Base-by-base conservation (phyloP, 2,329 filamentous ascomycete species). In the Colletotrichum camelliae region DNA sequence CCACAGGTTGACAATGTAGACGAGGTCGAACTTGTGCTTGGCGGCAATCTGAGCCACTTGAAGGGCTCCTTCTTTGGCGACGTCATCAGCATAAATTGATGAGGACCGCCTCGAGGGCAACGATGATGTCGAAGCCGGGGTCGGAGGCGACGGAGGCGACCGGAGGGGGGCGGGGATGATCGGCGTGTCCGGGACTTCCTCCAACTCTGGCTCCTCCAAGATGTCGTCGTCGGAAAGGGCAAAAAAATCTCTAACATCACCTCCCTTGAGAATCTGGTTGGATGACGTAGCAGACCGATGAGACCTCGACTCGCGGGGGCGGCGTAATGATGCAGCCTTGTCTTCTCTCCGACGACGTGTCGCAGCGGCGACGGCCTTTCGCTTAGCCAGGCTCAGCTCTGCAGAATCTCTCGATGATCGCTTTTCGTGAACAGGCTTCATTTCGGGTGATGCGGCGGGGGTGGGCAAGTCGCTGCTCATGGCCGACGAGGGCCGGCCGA, bases 1-100 rank as follows among this genome's bases (percentile, higher is more conserved):
- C 90, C 90, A 91, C 16, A 92, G 82, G 77, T 89, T 91, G 77
- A 91, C 87, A 35, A 92, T 87, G 77, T 92, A 92, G 15, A 92
- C 85, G 29, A 92, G 84, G 77, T 91, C 89, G 68, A 92, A 91
- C 69, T 89, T 86, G 80, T 91, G 91, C 69, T 88, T 87, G 5
- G 84, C 86, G 7, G 91, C 90, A 52, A 92, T 90, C 37, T 88
- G 85, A 1, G 89, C 89, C 9, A 89, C 89, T 80, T 90, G 21
- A 77, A 81, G 7, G 79, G 78, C 55, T 74, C 78, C 74, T 77
- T 79, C 7, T 74, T 75, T 57, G 78, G 80, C 60, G 78, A 71
- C 69, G 16, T 78, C 72, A 8, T 75, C 77, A 2, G 70, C 37
- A 35, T 71, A 64, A 4, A 74, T 68, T 15, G 71, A 71, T 6